Conservation (phyloP, 1,284 basidiomycete genomes). For the Polyporus tsugae region DNA sequence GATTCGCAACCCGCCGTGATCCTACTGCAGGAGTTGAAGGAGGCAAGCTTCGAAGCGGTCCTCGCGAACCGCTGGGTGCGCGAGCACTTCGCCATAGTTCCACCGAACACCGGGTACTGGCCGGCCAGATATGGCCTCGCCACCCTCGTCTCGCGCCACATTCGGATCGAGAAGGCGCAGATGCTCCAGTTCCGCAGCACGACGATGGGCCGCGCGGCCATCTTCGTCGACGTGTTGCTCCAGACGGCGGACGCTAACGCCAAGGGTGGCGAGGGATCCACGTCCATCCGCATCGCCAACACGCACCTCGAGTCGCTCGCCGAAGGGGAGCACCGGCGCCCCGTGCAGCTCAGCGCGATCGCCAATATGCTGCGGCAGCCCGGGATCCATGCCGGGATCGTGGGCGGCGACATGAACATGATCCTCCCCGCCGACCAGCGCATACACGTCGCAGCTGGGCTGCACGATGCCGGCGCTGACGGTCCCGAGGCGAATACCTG, state of each 20-base stretch:
- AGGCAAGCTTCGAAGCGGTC: slow-evolving; percentile 52
- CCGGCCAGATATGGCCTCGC: slow-evolving; percentile 64
- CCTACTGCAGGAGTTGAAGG: slow-evolving; percentile 70
- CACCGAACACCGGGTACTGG: slow-evolving; percentile 62
- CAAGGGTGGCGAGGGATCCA: slow-evolving; percentile 13
- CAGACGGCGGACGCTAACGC: slow-evolving; percentile 40
- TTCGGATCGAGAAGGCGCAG: slow-evolving; percentile 53
- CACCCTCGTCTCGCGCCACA: slow-evolving; percentile 65
- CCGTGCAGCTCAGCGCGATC: slow-evolving; percentile 60
- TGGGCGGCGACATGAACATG: slow-evolving; percentile 77
- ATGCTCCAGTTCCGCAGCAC: slow-evolving; percentile 61
- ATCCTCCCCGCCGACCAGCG: slow-evolving; percentile 53
- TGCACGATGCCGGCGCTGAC: slow-evolving; percentile 62
- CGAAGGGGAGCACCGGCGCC: slow-evolving; percentile 51
- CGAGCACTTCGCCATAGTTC: slow-evolving; percentile 62
- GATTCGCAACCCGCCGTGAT: slow-evolving; percentile 63
- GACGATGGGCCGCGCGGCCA: slow-evolving; percentile 57
- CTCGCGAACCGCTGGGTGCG: slow-evolving; percentile 67
- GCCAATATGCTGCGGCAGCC: slow-evolving; percentile 54
- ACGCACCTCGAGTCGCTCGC: slow-evolving; percentile 74
- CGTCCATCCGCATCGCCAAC: slow-evolving; percentile 65
- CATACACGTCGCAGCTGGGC: slow-evolving; percentile 51
- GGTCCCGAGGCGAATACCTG: slow-evolving; percentile 58
- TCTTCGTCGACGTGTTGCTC: slow-evolving; percentile 65
- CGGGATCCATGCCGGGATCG: slow-evolving; percentile 61